Base-by-base conservation (phyloP, 139 green algal genomes). In the Chlorella sorokiniana region DNA sequence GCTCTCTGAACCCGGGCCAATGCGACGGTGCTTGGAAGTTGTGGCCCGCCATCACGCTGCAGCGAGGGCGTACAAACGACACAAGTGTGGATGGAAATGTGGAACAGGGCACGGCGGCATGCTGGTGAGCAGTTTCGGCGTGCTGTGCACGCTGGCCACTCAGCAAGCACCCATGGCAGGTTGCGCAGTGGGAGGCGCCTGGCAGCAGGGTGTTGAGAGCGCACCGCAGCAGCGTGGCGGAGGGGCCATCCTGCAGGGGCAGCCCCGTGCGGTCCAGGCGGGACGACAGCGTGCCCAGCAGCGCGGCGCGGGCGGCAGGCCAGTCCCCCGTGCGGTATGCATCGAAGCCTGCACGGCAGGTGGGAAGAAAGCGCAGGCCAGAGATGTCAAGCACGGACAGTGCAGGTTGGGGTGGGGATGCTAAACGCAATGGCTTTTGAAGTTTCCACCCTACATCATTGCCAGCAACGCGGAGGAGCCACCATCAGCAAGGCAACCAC, bases 1-100 rank as follows among this genome's bases (percentile, higher is more conserved):
- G 91, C 86, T 97, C 95, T 4, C 95, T 80, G 69, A 86, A 96
- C 7, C 95, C 95, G 38, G 73, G 79, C 95, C 96, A 99, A 69
- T 80, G 82, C 0, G 54, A 16, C 1, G 96, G 96, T 1, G 93
- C 91, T 42, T 56, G 18, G 77, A 85, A 94, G 56, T 84, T 63
- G 35, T 92, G 71, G 22, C 59, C 42, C 7, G 52, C 85, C 93
- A 99, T 98, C 71, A 94, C 75, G 3, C 75, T 81, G 75, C 59
- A 33, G 31, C 7, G 14, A 41, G 1, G 69, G 1, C 35, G 35
- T 29, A 56, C 48, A 25, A 56, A 56, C 11, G 48, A 56, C 14
- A 16, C 16, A 16, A 56, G 48, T n/a, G n/a, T n/a, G 48, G 48
- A 11, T 56, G n/a, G 56, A 69, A 8, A 29, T 29, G 63, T 25